phyloP scores from a whole-genome alignment of 2,329 filamentous ascomycete species.

The Sarocladium strictum region DNA sequence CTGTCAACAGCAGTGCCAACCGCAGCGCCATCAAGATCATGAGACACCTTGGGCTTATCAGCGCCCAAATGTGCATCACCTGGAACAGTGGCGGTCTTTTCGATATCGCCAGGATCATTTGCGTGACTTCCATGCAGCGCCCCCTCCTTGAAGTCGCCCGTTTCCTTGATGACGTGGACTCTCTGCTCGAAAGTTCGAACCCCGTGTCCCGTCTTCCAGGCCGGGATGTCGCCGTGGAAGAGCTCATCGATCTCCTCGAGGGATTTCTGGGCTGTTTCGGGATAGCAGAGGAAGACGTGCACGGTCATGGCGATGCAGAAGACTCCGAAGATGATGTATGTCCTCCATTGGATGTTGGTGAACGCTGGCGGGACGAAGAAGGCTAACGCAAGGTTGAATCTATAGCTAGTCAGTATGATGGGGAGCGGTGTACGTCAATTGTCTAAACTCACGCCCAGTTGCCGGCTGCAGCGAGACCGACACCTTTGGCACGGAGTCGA shows the following conservation, averaged over 20 bases:
- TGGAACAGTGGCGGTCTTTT: background rate
- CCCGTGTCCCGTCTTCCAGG: slow-evolving; percentile 8
- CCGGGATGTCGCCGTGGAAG: slow-evolving; percentile 16
- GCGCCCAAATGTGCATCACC: background rate
- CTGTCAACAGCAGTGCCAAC: background rate
- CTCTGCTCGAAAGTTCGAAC: background rate
- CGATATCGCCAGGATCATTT: background rate
- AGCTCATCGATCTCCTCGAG: slow-evolving; percentile 56
- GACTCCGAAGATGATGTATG: slow-evolving; percentile 39
- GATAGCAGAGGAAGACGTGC: slow-evolving; percentile 40
- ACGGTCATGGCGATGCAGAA: slow-evolving; percentile 36
- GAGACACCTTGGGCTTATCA: background rate
- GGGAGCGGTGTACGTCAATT: slow-evolving; percentile 19
- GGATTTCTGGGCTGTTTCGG: slow-evolving; percentile 39
- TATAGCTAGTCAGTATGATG: slow-evolving; percentile 25
- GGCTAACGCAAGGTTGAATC: slow-evolving; percentile 34
- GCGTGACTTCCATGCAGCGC: background rate
- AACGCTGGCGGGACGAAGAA: slow-evolving; percentile 32
- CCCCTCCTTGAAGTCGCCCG: background rate
- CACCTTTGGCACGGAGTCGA: slow-evolving; percentile 45
- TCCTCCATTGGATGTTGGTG: slow-evolving; percentile 40
- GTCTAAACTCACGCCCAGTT: slow-evolving; percentile 31
- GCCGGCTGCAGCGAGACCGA: slow-evolving; percentile 42
- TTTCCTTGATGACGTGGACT: background rate
- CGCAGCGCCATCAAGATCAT: background rate